phyloP scores from a whole-genome alignment of 306 rosid species.

The Malus orientalis region DNA sequence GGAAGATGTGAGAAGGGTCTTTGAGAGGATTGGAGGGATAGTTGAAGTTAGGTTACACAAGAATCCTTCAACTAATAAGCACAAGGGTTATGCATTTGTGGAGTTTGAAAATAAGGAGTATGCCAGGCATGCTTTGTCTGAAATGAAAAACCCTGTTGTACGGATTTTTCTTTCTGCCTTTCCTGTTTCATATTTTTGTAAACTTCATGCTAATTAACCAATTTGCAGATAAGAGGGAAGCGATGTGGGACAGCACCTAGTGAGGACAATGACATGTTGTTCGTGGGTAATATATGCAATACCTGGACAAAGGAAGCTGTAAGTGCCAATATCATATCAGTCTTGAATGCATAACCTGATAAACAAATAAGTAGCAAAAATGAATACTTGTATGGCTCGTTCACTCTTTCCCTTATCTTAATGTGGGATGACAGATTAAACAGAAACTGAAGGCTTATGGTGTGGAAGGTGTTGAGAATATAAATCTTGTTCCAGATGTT shows the following conservation, averaged over 20 bases:
- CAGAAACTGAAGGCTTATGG: conserved; percentile 70
- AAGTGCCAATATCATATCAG: conserved; percentile 16
- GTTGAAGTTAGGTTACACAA: conserved; percentile 70
- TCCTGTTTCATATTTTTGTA: not conserved
- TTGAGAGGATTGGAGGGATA: conserved; percentile 70
- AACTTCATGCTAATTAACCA: conserved; percentile 10
- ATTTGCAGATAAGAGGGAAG: conserved; percentile 63
- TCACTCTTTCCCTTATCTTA: conserved; percentile 16
- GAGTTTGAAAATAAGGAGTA: conserved; percentile 65
- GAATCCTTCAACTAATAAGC: conserved; percentile 50
- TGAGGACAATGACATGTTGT: conserved; percentile 64
- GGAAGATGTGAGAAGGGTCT: conserved; percentile 67
- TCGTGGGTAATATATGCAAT: conserved; percentile 76
- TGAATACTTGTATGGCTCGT: not conserved
- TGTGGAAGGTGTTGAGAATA: conserved; percentile 60
- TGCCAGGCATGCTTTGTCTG: conserved; percentile 57
- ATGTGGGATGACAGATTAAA: conserved; percentile 45
- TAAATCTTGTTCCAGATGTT: conserved; percentile 62
- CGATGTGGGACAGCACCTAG: conserved; percentile 73
- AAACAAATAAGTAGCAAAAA: not conserved
- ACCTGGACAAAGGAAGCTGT: conserved; percentile 83
- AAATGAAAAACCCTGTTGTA: conserved; percentile 85
- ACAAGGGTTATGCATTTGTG: conserved; percentile 75
- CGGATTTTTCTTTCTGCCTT: conserved; percentile 18
- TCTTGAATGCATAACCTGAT: not conserved